A percentile compares a stretch with the other conserved stretches of the same genome.
Evolutionary conservation across 228 moss, liverwort and hornwort species (phyloP).

Genomic region (Sphagnum magellanicum): DNA sequence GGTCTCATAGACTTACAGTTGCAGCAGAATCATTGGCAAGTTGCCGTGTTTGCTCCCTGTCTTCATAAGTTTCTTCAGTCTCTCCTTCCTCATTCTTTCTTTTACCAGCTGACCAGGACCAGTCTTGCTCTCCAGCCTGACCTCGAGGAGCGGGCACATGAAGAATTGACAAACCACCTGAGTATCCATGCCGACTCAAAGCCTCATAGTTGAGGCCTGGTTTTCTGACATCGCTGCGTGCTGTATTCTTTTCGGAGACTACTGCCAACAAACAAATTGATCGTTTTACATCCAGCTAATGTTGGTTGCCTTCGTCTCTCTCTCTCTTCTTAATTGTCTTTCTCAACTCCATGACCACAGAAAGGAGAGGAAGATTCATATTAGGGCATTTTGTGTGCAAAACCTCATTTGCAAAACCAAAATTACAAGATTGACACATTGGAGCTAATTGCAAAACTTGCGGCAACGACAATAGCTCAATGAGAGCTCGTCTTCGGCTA

Average conservation of each 20-base stretch:
- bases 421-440: background rate
- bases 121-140: constrained; percentile 45
- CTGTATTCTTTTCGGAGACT: constrained; percentile 15
- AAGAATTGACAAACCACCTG: constrained; percentile 76
- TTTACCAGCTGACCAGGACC: constrained; percentile 90
- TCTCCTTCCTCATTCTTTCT: constrained; percentile 35
- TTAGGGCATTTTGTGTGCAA: background rate
- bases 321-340: background rate
- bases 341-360: background rate
- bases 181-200: constrained; percentile 77
- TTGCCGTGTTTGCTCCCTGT: constrained; percentile 62
- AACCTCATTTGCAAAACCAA: background rate
- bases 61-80: constrained; percentile 44
- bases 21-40: constrained; percentile 39
- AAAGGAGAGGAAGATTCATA: too few species aligned
- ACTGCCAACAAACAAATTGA: background rate
- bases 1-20: constrained; percentile 13
- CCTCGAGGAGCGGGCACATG: constrained; percentile 69
- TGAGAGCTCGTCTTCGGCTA: too few species aligned
- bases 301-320: background rate
- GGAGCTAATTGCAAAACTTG: background rate
- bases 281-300: background rate
- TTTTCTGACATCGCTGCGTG: constrained; percentile 13
- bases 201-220: constrained; percentile 59
- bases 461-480: background rate